Conservation (phyloP, 108 stramenopile genomes). For the Parmales sp. region DNA sequence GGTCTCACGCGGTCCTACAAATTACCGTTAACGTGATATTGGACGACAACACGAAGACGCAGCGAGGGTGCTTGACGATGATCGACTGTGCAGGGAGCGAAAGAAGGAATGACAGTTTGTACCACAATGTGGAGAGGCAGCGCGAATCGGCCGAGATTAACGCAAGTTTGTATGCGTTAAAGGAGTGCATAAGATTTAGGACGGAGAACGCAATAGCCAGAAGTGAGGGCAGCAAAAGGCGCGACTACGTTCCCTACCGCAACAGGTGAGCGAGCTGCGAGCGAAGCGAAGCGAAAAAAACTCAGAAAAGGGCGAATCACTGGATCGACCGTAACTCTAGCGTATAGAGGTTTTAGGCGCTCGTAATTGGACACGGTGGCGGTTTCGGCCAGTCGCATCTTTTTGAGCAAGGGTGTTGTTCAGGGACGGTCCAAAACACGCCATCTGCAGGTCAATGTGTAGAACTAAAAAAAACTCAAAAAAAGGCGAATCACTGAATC, state of each 20-base stretch:
- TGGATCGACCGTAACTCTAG: no score
- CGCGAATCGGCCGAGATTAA: conserved; percentile 68
- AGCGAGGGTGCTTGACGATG: conserved; percentile 40
- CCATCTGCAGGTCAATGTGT: no score
- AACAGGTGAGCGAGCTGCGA: no score
- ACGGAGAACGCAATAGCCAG: conserved; percentile 21
- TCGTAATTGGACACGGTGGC: no score
- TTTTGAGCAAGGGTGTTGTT: no score
- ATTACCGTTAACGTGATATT: conserved; percentile 24
- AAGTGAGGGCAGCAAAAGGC: background rate
- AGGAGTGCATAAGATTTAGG: conserved; percentile 57
- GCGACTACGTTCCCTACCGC: conserved; percentile 18
- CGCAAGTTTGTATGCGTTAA: conserved; percentile 51
- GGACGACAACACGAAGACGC: background rate
- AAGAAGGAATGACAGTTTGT: conserved; percentile 47
- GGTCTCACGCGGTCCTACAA: conserved; percentile 42
- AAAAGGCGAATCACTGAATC: no score
- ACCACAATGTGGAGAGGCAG: conserved; percentile 35
- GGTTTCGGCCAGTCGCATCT: no score
- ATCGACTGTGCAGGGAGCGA: conserved; percentile 74
- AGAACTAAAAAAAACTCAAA: no score
- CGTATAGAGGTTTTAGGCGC: no score
- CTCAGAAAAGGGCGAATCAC: no score
- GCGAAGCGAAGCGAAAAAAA: no score
- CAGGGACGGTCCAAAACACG: no score